phyloP scores from a whole-genome alignment of 352 stramenopile species.

The Globisporangium spinosum region DNA sequence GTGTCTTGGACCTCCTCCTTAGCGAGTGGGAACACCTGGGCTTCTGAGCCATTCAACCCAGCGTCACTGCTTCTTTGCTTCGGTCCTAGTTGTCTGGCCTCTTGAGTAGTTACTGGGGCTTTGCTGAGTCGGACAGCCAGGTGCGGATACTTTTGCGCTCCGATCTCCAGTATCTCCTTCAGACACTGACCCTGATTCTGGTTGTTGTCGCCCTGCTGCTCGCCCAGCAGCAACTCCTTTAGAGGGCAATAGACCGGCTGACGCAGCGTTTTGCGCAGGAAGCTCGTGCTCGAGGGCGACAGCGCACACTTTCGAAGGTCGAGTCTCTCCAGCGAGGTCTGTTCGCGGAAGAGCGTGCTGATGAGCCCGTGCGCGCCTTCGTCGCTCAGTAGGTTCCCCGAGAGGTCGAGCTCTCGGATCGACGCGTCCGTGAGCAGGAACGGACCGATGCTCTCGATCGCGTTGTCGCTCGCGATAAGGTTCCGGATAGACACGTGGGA shows the following conservation, averaged over 20 bases:
- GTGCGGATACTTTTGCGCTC: constrained; percentile 11
- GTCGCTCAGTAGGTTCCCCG: constrained; percentile 34
- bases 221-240: constrained; percentile 11
- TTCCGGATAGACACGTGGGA: constrained; percentile 20
- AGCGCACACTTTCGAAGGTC: constrained; percentile 35
- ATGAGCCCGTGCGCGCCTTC: constrained; percentile 35
- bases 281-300: constrained; percentile 11
- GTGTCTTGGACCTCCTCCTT: no score
- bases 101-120: background rate
- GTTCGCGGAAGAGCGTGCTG: constrained; percentile 27
- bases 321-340: constrained; percentile 24
- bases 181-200: background rate
- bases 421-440: constrained; percentile 23
- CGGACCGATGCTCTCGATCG: constrained; percentile 27
- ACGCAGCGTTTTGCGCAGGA: constrained; percentile 5
- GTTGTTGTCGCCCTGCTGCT: constrained; percentile 3
- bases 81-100: background rate
- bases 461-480: constrained; percentile 31
- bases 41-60: no score
- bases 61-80: background rate
- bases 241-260: constrained; percentile 13
- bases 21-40: no score
- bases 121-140: constrained; percentile 2
- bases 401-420: constrained; percentile 31
- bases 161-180: background rate